Conservation (phyloP, 2,329 filamentous ascomycete species). For the Aspergillus tanneri region DNA sequence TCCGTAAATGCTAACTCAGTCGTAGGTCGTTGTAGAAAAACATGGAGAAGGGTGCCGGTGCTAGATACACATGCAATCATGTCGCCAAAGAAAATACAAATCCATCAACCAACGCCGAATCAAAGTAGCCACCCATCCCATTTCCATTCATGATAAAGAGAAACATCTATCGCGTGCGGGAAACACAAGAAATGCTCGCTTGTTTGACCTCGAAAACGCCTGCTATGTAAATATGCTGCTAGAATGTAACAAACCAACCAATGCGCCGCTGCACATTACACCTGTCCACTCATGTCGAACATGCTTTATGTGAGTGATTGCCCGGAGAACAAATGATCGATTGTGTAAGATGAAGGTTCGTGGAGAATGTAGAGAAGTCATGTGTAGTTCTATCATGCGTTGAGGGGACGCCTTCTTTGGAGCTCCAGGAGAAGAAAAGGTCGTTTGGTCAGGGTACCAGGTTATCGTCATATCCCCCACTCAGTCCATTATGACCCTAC, state of each 20-base stretch:
- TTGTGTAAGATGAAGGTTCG: no score
- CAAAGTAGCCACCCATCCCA: background rate
- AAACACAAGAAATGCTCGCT: constrained; percentile 18
- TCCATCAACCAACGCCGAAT: background rate
- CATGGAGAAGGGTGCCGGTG: background rate
- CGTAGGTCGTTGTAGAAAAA: background rate
- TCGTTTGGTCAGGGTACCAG: no score
- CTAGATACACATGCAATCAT: background rate
- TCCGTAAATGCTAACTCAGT: background rate
- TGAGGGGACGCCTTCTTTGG: no score
- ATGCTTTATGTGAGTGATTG: constrained; percentile 18
- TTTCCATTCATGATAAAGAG: background rate
- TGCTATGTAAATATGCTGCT: constrained; percentile 21
- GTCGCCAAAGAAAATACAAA: background rate
- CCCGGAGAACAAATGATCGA: constrained; percentile 12
- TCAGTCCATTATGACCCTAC: no score
- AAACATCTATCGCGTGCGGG: constrained; percentile 2
- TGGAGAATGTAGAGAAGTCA: no score
- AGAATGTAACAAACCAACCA: constrained; percentile 11
- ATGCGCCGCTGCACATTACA: constrained; percentile 25
- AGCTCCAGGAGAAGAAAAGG: no score
- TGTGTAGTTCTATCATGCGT: no score
- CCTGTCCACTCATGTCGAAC: constrained; percentile 24
- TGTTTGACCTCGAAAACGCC: constrained; percentile 18
- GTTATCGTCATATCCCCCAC: no score